Evolutionary conservation across 495 filamentous ascomycete genomes (phyloP).

Genomic region (Mycothermus thermophilus): DNA sequence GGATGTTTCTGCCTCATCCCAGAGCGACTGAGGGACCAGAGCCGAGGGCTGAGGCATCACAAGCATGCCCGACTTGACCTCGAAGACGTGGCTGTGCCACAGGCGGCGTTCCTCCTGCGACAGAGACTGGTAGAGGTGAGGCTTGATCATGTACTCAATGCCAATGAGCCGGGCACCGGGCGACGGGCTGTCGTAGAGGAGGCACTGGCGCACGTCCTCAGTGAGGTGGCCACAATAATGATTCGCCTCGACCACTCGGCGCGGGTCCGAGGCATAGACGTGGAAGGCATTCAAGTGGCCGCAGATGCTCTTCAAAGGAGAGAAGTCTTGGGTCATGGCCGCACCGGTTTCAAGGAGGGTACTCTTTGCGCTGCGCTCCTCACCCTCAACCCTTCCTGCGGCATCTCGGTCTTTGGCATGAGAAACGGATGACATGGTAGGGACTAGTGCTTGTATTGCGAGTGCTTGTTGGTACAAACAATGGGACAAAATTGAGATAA

Average conservation of each 20-base stretch:
- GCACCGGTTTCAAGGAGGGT: slow-evolving; percentile 55
- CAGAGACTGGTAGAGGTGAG: slow-evolving; percentile 51
- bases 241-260: slow-evolving; percentile 58
- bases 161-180: slow-evolving; percentile 63
- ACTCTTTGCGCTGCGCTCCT: too few relatives aligned
- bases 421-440: too few relatives aligned
- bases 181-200: slow-evolving; percentile 62
- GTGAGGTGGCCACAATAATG: slow-evolving; percentile 78
- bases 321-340: slow-evolving; percentile 49
- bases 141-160: slow-evolving; percentile 86
- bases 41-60: slow-evolving; percentile 59
- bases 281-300: slow-evolving; percentile 81
- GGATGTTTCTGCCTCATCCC: slow-evolving; percentile 63
- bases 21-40: slow-evolving; percentile 38
- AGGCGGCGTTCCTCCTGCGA: slow-evolving; percentile 50
- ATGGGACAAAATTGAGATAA: too few relatives aligned
- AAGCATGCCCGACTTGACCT: slow-evolving; percentile 77
- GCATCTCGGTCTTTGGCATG: too few relatives aligned
- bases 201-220: slow-evolving; percentile 59
- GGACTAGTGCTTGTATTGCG: too few relatives aligned
- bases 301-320: slow-evolving; percentile 63
- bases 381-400: too few relatives aligned
- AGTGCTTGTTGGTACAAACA: too few relatives aligned
- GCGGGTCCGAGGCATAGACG: slow-evolving; percentile 56
- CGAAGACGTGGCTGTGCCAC: slow-evolving; percentile 76